phyloP scores from a whole-genome alignment of 768 basidiomycete species.

The Kwoniella pini region DNA sequence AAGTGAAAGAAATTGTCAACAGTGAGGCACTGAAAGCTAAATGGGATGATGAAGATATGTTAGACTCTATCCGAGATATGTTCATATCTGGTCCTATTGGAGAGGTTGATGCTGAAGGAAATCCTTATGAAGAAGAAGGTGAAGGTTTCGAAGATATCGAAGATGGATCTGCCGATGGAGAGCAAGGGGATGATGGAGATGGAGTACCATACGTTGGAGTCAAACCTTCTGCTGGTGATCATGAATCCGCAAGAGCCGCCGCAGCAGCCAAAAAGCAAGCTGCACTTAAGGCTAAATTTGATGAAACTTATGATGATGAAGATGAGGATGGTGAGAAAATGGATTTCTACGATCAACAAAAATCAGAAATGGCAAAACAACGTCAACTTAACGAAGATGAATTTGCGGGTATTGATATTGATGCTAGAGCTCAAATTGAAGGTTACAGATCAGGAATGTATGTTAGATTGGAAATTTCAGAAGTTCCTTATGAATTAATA shows the following conservation, averaged over 20 bases:
- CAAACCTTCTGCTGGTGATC: slow-evolving; percentile 44
- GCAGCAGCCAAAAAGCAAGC: slow-evolving; percentile 82
- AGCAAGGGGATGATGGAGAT: slow-evolving; percentile 57
- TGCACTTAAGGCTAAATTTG: slow-evolving; percentile 87
- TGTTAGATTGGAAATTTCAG: slow-evolving; percentile 81
- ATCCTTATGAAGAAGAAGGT: slow-evolving; percentile 54
- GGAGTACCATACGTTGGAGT: slow-evolving; percentile 56
- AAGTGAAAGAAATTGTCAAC: slow-evolving; percentile 65
- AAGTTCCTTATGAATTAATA: slow-evolving; percentile 87
- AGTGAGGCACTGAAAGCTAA: slow-evolving; percentile 61
- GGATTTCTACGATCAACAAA: slow-evolving; percentile 89
- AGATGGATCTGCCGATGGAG: slow-evolving; percentile 52
- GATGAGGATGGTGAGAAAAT: slow-evolving; percentile 60
- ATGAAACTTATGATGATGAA: slow-evolving; percentile 92
- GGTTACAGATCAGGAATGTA: slow-evolving; percentile 89
- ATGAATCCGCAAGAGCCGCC: slow-evolving; percentile 53
- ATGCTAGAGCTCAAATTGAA: slow-evolving; percentile 78
- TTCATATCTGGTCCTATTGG: slow-evolving; percentile 76
- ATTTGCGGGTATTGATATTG: slow-evolving; percentile 74
- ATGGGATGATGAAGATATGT: slow-evolving; percentile 82
- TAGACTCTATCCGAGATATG: slow-evolving; percentile 79
- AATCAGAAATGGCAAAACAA: slow-evolving; percentile 86
- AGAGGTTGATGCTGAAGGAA: slow-evolving; percentile 42
- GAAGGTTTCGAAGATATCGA: slow-evolving; percentile 55
- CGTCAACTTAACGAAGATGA: slow-evolving; percentile 79